Evolutionary conservation across 2,329 filamentous ascomycete genomes (phyloP).

Genomic region (Cercospora janseana): DNA sequence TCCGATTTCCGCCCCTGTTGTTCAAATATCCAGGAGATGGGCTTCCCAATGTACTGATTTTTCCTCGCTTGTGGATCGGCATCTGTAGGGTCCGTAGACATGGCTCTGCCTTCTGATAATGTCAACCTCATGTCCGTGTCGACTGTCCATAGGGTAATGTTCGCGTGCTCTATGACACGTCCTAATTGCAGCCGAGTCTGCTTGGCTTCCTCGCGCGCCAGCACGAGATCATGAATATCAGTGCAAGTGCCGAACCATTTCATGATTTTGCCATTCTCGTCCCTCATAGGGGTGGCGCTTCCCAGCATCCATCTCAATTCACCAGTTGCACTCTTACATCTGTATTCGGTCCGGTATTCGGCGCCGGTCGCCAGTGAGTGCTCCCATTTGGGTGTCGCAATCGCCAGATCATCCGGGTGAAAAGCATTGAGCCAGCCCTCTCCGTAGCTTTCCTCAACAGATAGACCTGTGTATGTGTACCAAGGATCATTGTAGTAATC

Average conservation of each 20-base stretch:
- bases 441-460: constrained; percentile 61
- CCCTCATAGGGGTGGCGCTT: constrained; percentile 63
- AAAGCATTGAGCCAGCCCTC: constrained; percentile 63
- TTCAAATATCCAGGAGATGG: constrained; percentile 64
- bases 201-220: constrained; percentile 64
- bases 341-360: constrained; percentile 68
- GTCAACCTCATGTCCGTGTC: constrained; percentile 61
- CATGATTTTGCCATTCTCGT: constrained; percentile 66
- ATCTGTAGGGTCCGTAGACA: constrained; percentile 20
- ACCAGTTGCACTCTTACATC: constrained; percentile 64
- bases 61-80: constrained; percentile 13
- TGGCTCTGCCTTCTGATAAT: constrained; percentile 65
- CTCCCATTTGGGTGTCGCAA: constrained; percentile 58
- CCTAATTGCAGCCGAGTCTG: constrained; percentile 68
- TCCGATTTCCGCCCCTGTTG: constrained; percentile 35
- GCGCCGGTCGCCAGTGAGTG: constrained; percentile 65
- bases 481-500: constrained; percentile 75
- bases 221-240: constrained; percentile 72
- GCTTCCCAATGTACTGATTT: constrained; percentile 52
- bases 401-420: constrained; percentile 66
- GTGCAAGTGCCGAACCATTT: constrained; percentile 82
- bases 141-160: constrained; percentile 73
- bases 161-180: constrained; percentile 70
- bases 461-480: constrained; percentile 74
- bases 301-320: constrained; percentile 78